Evolutionary conservation across 768 basidiomycete species (phyloP), one percentile per base, ranked within the genome.

Genomic region (Tulasnella sp.): DNA sequence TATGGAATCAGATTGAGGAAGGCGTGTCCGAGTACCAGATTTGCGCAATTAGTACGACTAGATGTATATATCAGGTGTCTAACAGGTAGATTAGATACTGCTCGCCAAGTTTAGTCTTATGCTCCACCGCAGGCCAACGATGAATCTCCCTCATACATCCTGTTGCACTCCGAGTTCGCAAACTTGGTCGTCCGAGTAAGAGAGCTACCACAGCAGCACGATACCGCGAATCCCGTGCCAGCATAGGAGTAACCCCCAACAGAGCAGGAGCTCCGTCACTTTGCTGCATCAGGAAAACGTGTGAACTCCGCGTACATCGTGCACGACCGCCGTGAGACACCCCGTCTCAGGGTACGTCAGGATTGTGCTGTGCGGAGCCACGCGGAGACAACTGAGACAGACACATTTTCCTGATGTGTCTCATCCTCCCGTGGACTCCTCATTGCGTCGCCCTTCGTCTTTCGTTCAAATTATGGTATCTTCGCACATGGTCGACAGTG

Each of bases 181-280:
- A 37, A 5, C 26, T 71, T 37, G 70, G 23, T 71, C 5, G 75
- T 1, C 1, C 35, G 13, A 77, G 75, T 39, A 9, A 77, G 15
- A 20, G 55, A 35, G 55, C 55, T 77, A 16, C 32, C 26, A 11
- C 75, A 77, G 37, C 29, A 70, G 32, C 75, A 77, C 23, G 40
- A 26, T 7, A 29, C n/a, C 26, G 44, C 75, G 29, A 61, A 77
- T 69, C 73, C 75, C 9, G 55, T 51, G 29, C 75, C 75, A 51
- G 73, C 73, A 29, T 42, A 74, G 10, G 48, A 61, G 75, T 61
- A 77, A 37, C 55, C 75, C 20, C 55, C 32, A 67, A n/a, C 55
- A 15, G 29, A 37, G 32, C 75, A 77, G 3, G 32, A 32, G 32
- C 70, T 26, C 55, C 73, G 55, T 40, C 75, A 77, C 57, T 42